A percentile compares a stretch with the other conserved stretches of the same genome.
Evolutionary conservation across 192 early-diverging fungal species (phyloP).

Genomic region (Powellomyces hirtus): DNA sequence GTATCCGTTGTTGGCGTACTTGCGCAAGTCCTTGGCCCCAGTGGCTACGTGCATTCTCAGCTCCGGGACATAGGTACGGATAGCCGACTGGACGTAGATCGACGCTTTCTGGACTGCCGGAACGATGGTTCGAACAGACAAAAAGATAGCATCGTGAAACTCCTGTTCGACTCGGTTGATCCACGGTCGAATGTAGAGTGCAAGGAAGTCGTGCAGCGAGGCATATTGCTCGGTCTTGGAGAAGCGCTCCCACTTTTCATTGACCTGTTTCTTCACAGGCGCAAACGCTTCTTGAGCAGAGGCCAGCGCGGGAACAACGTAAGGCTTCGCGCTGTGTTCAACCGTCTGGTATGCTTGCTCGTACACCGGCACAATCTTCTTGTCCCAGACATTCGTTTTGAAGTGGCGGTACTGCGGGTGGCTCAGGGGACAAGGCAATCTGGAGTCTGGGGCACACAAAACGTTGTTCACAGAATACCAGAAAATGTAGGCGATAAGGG

Average conservation of each 20-base stretch:
- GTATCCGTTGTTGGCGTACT: neutral
- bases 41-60: neutral
- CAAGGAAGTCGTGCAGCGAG: neutral
- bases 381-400: slow-evolving; percentile 4
- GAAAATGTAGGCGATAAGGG: neutral
- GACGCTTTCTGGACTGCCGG: neutral
- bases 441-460: slow-evolving; percentile 11
- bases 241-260: slow-evolving; percentile 2
- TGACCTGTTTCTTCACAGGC: neutral
- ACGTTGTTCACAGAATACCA: neutral
- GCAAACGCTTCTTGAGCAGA: neutral
- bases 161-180: neutral
- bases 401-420: neutral
- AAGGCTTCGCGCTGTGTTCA: neutral
- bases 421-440: neutral
- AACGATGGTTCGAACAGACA: neutral
- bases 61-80: neutral
- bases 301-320: neutral
- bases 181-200: slow-evolving; percentile 2
- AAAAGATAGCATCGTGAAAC: neutral
- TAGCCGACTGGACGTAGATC: neutral
- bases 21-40: neutral
- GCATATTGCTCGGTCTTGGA: slow-evolving; percentile 7
- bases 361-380: slow-evolving; percentile 1
- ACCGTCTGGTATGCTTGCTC: neutral